Evolutionary conservation across 1,284 basidiomycete genomes (phyloP).

Genomic region (Leccinum fallax): DNA sequence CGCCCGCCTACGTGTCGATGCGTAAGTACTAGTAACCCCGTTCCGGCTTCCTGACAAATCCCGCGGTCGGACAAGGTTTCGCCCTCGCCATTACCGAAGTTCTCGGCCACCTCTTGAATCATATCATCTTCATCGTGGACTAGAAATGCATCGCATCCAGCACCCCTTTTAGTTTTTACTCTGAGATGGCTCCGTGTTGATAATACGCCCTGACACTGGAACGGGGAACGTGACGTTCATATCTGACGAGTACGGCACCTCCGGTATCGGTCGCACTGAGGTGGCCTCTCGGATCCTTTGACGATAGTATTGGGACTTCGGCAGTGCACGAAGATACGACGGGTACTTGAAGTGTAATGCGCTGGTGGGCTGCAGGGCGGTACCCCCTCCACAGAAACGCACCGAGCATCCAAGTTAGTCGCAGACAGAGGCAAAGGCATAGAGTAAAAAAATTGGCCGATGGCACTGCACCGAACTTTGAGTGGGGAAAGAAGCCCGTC

Average conservation of each 20-base stretch:
- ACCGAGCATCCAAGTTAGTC: constrained; percentile 1
- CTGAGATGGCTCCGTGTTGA: too few species aligned
- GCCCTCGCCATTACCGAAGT: background rate
- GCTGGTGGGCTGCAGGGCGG: background rate
- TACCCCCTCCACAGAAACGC: constrained; percentile 2
- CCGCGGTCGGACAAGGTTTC: constrained; percentile 12
- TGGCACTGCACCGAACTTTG: constrained; percentile 24
- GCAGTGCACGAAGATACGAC: constrained; percentile 13
- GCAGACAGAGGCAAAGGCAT: background rate
- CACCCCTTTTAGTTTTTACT: too few species aligned
- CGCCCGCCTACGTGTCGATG: background rate
- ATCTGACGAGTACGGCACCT: constrained; percentile 1
- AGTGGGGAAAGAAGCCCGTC: constrained; percentile 8
- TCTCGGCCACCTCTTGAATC: too few species aligned
- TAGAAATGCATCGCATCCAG: too few species aligned
- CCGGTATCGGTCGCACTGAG: background rate
- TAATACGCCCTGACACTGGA: too few species aligned
- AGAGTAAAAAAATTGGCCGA: constrained; percentile 4
- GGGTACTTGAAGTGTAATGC: constrained; percentile 7
- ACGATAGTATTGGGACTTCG: constrained; percentile 8
- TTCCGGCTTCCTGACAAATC: constrained; percentile 15
- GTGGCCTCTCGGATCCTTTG: constrained; percentile 14
- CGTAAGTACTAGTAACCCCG: background rate
- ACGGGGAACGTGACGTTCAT: too few species aligned
- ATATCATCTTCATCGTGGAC: too few species aligned